Evolutionary conservation across 495 filamentous ascomycete genomes (phyloP), one percentile per base, ranked within the genome.

Genomic region (Podospora australis): DNA sequence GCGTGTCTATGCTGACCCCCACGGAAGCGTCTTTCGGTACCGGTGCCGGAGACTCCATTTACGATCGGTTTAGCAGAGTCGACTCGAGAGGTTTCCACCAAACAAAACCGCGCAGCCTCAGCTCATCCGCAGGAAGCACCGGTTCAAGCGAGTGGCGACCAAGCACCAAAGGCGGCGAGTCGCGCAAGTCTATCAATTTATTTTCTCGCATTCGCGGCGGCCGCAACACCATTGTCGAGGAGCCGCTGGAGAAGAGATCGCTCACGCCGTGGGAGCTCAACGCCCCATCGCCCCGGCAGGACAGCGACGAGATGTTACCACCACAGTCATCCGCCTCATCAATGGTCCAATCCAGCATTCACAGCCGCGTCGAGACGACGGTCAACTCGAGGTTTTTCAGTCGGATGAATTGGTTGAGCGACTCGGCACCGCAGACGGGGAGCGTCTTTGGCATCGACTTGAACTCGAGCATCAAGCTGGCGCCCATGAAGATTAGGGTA

Each of bases 401-500:
- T 6, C 35, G 55, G n/a, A 46, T 52, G 50, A 28, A 45, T 0
- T 57, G 54, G 49, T 19, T 50, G 3, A 25, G 36, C 19, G 50
- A 47, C 10, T 16, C 30, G 8, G 26, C 42, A 20, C 9, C 46
- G 1, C 49, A 48, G 44, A 10, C 17, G 20, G 28, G 40, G 3
- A 20, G 40, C 0, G 55, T 58, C 5, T 65, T 65, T 39, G 57
- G 59, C 17, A 44, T 56, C 0, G 59, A 63, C 20, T 40, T 65
- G 13, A 56, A 58, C 13, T 29, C 54, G 6, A 63, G 59, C 39
- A 48, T 65, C 19, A 22, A 42, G 4, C 23, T 55, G 0, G 62
- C 62, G 4, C 62, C 59, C 0, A 58, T 56, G 26, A 53, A 50
- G 24, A 61, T 58, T 39, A 17, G 62, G 24, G 58, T 65, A 13